These are phyloP conservation scores for Amauroascus verrucosus DNA, from an alignment of 2,329 filamentous ascomycete species.

Conservation along the genomic window DNA sequence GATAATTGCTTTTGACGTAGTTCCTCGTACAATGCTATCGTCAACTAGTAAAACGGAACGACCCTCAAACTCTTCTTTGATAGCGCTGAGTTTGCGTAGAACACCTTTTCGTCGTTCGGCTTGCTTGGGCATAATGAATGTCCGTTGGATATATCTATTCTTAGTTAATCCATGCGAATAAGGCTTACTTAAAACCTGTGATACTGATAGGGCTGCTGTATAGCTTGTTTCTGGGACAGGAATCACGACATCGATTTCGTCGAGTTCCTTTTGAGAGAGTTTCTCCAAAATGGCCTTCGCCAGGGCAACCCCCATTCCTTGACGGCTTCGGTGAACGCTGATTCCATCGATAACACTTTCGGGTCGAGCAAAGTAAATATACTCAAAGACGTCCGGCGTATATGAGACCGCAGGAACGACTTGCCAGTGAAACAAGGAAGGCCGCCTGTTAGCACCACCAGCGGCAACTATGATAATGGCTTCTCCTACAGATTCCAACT, in stretches of 20 bases:
- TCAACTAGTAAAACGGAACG: not conserved
- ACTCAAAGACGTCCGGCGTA: not conserved
- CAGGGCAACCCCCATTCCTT: not conserved
- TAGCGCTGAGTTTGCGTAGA: not conserved
- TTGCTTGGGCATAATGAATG: not conserved
- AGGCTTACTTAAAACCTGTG: not conserved
- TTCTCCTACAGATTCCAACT: too few relatives aligned
- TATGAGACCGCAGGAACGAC: not conserved
- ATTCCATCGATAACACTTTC: not conserved
- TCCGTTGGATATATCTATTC: not conserved
- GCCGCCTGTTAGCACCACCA: not conserved
- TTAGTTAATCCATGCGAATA: not conserved
- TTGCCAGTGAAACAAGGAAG: not conserved
- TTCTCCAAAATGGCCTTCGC: not conserved
- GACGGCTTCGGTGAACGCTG: not conserved
- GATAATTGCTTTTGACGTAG: not conserved
- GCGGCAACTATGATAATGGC: not conserved
- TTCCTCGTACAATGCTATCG: not conserved
- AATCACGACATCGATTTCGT: not conserved
- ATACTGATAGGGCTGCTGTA: not conserved
- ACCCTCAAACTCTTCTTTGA: not conserved
- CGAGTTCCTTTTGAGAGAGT: not conserved
- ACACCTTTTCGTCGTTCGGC: not conserved
- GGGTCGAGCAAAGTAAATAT: not conserved
- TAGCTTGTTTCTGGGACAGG: not conserved